These are phyloP conservation scores for Geotrichum citri-aurantii DNA, from an alignment of 1,139 yeast genomes.

Conservation along the genomic window DNA sequence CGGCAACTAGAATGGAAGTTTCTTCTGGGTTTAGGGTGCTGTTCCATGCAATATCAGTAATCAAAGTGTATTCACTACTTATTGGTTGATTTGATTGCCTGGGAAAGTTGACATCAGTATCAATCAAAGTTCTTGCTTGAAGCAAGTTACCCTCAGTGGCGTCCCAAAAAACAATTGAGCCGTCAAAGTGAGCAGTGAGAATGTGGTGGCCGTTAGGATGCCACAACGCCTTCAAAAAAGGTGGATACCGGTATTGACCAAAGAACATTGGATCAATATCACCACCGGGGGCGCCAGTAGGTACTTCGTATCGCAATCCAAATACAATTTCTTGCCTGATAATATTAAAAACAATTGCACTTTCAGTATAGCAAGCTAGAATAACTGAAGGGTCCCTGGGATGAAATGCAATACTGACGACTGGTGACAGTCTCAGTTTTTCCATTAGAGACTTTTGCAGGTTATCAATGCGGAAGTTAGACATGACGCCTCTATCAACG, in stretches of 20 bases:
- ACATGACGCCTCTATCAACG: conserved; percentile 65
- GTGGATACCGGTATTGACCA: conserved; percentile 42
- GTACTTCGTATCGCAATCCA: conserved; percentile 53
- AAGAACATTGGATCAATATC: conserved; percentile 40
- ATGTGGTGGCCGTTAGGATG: conserved; percentile 92
- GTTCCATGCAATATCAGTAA: conserved; percentile 49
- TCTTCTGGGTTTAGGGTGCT: conserved; percentile 76
- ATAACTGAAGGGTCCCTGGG: conserved; percentile 85
- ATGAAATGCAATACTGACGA: conserved; percentile 64
- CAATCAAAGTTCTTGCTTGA: conserved; percentile 68
- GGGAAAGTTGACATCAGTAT: conserved; percentile 58
- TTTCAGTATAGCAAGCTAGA: conserved; percentile 64
- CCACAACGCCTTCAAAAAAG: conserved; percentile 59
- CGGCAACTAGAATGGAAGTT: conserved; percentile 66
- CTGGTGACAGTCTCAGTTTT: conserved; percentile 46
- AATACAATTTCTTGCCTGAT: conserved; percentile 53
- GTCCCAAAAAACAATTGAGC: conserved; percentile 89
- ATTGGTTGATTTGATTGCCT: conserved; percentile 19
- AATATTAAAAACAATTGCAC: conserved; percentile 66
- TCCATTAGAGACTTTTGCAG: conserved; percentile 48
- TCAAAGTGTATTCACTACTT: not conserved
- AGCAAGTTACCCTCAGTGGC: conserved; percentile 66
- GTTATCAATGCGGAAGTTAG: conserved; percentile 66
- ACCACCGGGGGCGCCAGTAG: conserved; percentile 60
- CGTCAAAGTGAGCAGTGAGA: conserved; percentile 72